These are phyloP conservation scores for Sphagnum fallax DNA, from an alignment of 228 moss, liverwort and hornwort species.

Conservation along the genomic window DNA sequence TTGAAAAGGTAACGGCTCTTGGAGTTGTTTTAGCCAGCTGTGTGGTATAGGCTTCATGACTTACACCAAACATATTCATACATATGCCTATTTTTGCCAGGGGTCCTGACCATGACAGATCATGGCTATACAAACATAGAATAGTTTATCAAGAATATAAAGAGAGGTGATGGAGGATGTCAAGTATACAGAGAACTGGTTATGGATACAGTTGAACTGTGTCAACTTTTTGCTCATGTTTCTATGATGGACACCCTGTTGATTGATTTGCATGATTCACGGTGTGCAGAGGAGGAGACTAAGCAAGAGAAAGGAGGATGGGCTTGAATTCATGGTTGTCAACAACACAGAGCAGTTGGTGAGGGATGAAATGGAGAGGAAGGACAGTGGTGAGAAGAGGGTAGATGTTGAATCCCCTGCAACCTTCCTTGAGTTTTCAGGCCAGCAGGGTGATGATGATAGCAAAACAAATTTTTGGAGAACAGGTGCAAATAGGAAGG, in stretches of 20 bases:
- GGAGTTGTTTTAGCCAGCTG: no score
- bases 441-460: background rate
- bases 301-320: slow-evolving; percentile 12
- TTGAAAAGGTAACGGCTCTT: no score
- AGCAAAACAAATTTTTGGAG: background rate
- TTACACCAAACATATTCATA: no score
- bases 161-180: no score
- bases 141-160: no score
- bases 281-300: slow-evolving; percentile 24
- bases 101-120: no score
- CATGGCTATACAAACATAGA: no score
- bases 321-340: slow-evolving; percentile 22
- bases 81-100: no score
- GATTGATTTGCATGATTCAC: background rate
- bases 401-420: slow-evolving; percentile 1
- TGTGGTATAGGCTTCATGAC: no score
- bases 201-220: no score
- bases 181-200: no score
- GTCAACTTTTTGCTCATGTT: background rate
- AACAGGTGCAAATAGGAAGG: background rate
- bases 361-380: slow-evolving; percentile 9
- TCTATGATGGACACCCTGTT: background rate
- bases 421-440: background rate
- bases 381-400: slow-evolving; percentile 9
- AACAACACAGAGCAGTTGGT: slow-evolving; percentile 24